Conservation (phyloP, 2,329 filamentous ascomycete genomes). For the Hymenoscyphus repandus region DNA sequence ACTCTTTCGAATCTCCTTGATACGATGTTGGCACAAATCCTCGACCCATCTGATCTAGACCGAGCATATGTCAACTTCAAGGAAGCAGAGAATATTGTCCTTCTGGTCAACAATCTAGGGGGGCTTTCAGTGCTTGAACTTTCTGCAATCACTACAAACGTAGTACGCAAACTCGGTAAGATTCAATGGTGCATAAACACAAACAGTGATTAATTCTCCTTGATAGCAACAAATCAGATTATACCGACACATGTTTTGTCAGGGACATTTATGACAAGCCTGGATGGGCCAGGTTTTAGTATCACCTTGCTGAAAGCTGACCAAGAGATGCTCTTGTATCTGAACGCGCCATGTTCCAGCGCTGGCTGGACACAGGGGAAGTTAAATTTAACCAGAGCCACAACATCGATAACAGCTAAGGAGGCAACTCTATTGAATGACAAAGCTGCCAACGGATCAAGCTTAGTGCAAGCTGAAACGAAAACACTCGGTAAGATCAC, state of each 20-base stretch:
- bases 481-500: too few relatives aligned
- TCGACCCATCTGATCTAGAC: slow-evolving; percentile 18
- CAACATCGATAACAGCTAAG: not conserved
- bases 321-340: slow-evolving; percentile 23
- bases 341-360: slow-evolving; percentile 6
- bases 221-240: slow-evolving; percentile 25
- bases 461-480: too few relatives aligned
- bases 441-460: too few relatives aligned
- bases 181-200: not conserved
- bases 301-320: slow-evolving; percentile 47
- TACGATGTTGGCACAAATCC: slow-evolving; percentile 39
- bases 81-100: slow-evolving; percentile 17
- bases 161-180: slow-evolving; percentile 31
- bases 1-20: slow-evolving; percentile 1
- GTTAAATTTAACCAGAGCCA: slow-evolving; percentile 5
- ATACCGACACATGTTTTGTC: slow-evolving; percentile 39
- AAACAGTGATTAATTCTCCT: not conserved
- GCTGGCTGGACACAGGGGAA: not conserved
- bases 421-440: too few relatives aligned
- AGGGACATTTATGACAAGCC: slow-evolving; percentile 43
- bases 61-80: slow-evolving; percentile 6
- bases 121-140: slow-evolving; percentile 35
- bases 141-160: slow-evolving; percentile 39
- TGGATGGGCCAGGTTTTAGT: slow-evolving; percentile 49
- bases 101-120: slow-evolving; percentile 18